These are phyloP conservation scores for Warburgia ugandensis DNA, from an alignment of 164 flowering plant genomes.

Conservation along the genomic window DNA sequence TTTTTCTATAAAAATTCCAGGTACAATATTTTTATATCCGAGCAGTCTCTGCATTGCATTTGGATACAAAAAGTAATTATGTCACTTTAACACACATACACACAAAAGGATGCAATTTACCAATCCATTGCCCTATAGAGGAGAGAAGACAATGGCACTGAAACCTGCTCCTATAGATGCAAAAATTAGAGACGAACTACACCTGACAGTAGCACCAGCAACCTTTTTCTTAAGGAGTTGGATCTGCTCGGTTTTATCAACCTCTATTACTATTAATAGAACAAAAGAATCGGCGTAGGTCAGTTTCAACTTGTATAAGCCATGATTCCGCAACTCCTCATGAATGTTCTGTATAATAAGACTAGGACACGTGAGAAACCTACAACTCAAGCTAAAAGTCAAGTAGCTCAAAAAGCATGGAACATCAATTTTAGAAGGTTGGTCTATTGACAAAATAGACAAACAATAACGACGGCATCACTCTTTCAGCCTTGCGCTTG, in stretches of 20 bases:
- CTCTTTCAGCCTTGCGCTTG: conserved; percentile 59
- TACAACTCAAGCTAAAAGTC: too few relatives aligned
- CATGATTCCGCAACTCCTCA: conserved; percentile 74
- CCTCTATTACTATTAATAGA: conserved; percentile 20
- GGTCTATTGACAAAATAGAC: conserved; percentile 56
- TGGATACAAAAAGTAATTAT: too few relatives aligned
- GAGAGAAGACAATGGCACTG: conserved; percentile 56
- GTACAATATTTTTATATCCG: too few relatives aligned
- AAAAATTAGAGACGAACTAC: conserved; percentile 63
- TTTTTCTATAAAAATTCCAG: too few relatives aligned
- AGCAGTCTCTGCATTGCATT: too few relatives aligned
- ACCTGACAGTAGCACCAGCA: conserved; percentile 35
- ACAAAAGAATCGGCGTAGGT: conserved; percentile 32
- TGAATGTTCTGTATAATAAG: conserved; percentile 50
- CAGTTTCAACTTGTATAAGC: conserved; percentile 72
- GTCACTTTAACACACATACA: too few relatives aligned
- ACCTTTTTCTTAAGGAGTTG: conserved; percentile 46
- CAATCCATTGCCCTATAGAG: conserved; percentile 84
- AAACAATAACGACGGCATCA: conserved; percentile 44
- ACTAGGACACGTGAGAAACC: too few relatives aligned
- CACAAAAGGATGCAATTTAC: too few relatives aligned
- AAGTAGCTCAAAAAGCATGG: too few relatives aligned
- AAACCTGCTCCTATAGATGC: conserved; percentile 85
- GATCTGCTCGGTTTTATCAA: conserved; percentile 26
- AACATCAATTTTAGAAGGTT: conserved; percentile 59